Evolutionary conservation across 345 rosid species (phyloP), one percentile per base, ranked within the genome.

Genomic region (Crucihimalaya himalaica): DNA sequence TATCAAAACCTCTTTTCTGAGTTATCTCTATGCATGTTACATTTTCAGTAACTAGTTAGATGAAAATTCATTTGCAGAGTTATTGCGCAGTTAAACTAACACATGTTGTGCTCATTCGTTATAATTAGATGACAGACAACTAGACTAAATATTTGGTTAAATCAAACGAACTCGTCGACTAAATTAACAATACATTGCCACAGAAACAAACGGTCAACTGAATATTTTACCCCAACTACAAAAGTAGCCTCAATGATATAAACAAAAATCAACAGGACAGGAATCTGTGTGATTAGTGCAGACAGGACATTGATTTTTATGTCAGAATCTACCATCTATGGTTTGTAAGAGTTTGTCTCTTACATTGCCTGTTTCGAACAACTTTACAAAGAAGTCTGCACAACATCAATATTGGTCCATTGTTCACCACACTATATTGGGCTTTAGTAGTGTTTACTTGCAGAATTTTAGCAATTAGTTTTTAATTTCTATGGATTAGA

Each of bases 141-240:
- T 65, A 48, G 20, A 27, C 21, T 39, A 61, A 40, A 14, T n/a
- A 43, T n/a, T n/a, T 43, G 20, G 32, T 65, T 48, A 27, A 20
- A 14, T 48, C 45, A 63, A 65, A 34, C 28, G 29, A 46, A 28
- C 55, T 45, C 39, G 8, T 35, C 37, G 31, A 20, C 13, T 59
- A 3, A 14, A 35, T 37, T 5, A 70, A 32, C 47, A 70, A 58
- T 18, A 58, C 48, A 57, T 23, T 19, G 70, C 37, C 70, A 63
- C 55, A 63, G 35, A 52, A 72, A 31, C 76, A 72, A 72, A 42
- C 70, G 4, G 70, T 63, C 76, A 72, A 63, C 70, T 72, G 70
- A 42, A 72, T 63, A 28, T 72, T 63, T 2, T 63, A 20, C 76
- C 61, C 15, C 76, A 72, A 72, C 76, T 23, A 72, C 46, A 47